Evolutionary conservation across 129 eudicot species (phyloP).

Genomic region (Deinandra increscens): DNA sequence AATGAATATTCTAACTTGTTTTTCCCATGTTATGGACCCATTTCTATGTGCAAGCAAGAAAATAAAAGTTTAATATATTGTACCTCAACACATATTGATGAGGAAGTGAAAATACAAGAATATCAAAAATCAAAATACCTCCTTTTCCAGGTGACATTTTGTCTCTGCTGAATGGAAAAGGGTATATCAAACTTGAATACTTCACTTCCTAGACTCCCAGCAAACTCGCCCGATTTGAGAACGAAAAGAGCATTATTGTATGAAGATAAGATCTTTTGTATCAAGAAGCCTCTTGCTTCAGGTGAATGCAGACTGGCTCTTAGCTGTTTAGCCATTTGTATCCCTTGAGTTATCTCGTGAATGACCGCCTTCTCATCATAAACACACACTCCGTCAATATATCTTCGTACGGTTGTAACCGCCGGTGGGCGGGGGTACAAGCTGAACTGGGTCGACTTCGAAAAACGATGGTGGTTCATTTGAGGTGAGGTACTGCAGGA

Average conservation of each 20-base stretch:
- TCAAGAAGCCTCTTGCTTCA: conserved; percentile 41
- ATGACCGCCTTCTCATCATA: conserved; percentile 40
- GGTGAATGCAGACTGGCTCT: conserved; percentile 39
- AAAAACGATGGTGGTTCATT: neutral
- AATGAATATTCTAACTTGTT: conserved; percentile 50
- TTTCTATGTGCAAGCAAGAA: conserved; percentile 50
- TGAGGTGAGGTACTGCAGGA: neutral
- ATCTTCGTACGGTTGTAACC: neutral
- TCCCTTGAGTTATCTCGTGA: conserved; percentile 64
- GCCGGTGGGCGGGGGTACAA: neutral
- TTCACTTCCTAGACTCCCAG: conserved; percentile 41
- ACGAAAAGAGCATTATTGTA: conserved; percentile 55
- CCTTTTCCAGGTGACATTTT: conserved; percentile 42
- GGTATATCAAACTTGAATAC: conserved; percentile 29
- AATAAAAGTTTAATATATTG: neutral
- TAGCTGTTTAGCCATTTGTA: conserved; percentile 64
- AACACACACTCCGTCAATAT: conserved; percentile 43
- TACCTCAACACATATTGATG: neutral
- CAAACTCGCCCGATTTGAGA: conserved; percentile 48
- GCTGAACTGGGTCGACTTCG: conserved; percentile 11
- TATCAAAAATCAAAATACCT: conserved; percentile 39
- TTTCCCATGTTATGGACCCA: conserved; percentile 50
- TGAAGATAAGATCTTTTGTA: conserved; percentile 58
- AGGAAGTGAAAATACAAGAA: neutral
- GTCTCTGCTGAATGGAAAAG: conserved; percentile 21